Evolutionary conservation across 352 stramenopile genomes (phyloP).

Genomic region (Halophytophthora batemanensis): DNA sequence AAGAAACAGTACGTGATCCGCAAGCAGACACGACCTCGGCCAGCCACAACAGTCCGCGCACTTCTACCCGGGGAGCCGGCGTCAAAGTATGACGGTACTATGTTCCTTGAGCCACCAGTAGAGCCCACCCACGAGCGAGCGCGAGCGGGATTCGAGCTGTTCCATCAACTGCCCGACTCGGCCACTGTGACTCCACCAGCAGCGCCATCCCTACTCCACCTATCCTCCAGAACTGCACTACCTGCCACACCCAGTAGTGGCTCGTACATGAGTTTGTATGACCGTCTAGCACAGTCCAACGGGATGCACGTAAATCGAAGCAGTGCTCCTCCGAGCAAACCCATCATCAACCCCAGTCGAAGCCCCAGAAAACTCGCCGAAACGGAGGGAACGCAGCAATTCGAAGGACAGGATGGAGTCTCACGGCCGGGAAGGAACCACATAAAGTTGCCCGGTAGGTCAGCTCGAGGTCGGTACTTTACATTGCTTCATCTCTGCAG

Average conservation of each 20-base stretch:
- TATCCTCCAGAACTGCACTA: constrained; percentile 9
- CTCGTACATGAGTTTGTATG: constrained; percentile 66
- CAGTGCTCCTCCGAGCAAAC: constrained; percentile 32
- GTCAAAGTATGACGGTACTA: constrained; percentile 48
- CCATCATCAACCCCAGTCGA: constrained; percentile 25
- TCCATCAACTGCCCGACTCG: constrained; percentile 5
- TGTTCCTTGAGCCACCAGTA: constrained; percentile 51
- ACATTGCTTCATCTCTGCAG: not conserved
- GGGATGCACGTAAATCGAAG: constrained; percentile 27
- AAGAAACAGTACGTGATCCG: constrained; percentile 76
- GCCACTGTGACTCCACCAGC: constrained; percentile 8
- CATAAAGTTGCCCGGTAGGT: constrained; percentile 14
- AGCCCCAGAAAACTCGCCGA: constrained; percentile 3
- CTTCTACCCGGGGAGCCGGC: constrained; percentile 35
- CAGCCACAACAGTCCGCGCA: constrained; percentile 33
- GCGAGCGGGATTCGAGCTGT: constrained; percentile 18
- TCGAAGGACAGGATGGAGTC: constrained; percentile 6
- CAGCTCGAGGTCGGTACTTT: constrained; percentile 10
- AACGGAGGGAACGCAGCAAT: constrained; percentile 2
- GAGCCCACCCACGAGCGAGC: constrained; percentile 34
- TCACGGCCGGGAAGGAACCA: constrained; percentile 2
- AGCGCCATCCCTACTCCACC: constrained; percentile 8
- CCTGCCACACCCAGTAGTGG: constrained; percentile 15
- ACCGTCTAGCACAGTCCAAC: constrained; percentile 56
- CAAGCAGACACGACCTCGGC: constrained; percentile 37